phyloP scores from a whole-genome alignment of 176 grass and related monocot species.

The Musa beccarii region DNA sequence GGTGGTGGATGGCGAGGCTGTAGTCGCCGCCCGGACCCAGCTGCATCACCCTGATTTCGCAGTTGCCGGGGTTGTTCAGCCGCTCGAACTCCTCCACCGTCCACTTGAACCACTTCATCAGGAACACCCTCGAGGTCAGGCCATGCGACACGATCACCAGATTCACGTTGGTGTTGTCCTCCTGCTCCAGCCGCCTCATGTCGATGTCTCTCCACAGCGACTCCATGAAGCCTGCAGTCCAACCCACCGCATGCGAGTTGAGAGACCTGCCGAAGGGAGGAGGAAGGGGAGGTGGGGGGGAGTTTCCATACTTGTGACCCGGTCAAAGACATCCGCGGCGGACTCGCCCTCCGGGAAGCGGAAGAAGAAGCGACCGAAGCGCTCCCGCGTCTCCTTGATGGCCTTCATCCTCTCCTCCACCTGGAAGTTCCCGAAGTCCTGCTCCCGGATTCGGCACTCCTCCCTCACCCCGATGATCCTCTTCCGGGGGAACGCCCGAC shows the following conservation, averaged over 20 bases:
- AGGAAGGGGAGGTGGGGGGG: too few species aligned
- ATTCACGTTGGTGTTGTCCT: conserved; percentile 52
- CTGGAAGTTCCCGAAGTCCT: conserved; percentile 99
- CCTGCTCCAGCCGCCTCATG: conserved; percentile 60
- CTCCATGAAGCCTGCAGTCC: conserved; percentile 62
- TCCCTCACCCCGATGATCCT: conserved; percentile 83
- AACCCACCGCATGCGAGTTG: background rate
- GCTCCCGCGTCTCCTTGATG: conserved; percentile 70
- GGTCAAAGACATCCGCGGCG: conserved; percentile 94
- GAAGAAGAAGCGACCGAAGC: conserved; percentile 95
- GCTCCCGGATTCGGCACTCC: conserved; percentile 92
- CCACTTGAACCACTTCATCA: conserved; percentile 99
- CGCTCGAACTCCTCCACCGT: conserved; percentile 84
- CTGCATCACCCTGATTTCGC: conserved; percentile 88
- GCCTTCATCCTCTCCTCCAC: conserved; percentile 80
- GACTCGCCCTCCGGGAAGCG: conserved; percentile 95
- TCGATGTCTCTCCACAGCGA: conserved; percentile 96
- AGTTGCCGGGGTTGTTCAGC: conserved; percentile 85
- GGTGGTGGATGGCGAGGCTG: conserved; percentile 91
- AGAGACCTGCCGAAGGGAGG: background rate
- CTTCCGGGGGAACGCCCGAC: conserved; percentile 49
- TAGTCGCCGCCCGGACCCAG: conserved; percentile 72
- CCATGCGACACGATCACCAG: conserved; percentile 89
- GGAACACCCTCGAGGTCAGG: conserved; percentile 77
- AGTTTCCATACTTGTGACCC: conserved; percentile 49